Percentiles rank a stretch among this genome's conserved stretches.
These are phyloP conservation scores for Fusarium falciforme DNA, from an alignment of 2,329 filamentous ascomycete genomes.

Conservation along the genomic window DNA sequence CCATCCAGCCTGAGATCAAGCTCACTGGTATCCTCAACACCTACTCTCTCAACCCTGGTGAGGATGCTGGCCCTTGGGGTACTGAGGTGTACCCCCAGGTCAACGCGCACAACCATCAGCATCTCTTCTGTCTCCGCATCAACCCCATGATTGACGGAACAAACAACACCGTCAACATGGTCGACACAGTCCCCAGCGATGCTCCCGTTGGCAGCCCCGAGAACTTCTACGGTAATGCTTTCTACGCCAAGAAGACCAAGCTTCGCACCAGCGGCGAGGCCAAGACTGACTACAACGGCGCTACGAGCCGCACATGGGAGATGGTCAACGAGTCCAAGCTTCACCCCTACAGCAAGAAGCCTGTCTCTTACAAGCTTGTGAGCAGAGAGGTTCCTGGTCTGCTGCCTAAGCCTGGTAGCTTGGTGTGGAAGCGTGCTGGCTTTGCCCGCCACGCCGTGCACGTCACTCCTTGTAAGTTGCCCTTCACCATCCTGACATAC, in stretches of 20 bases:
- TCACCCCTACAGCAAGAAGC: conserved; percentile 89
- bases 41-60: conserved; percentile 81
- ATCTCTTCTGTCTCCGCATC: conserved; percentile 90
- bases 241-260: conserved; percentile 86
- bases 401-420: conserved; percentile 80
- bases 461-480: conserved; percentile 82
- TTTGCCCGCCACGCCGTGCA: conserved; percentile 90
- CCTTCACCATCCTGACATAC: too few species aligned
- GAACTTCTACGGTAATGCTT: conserved; percentile 92
- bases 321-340: conserved; percentile 86
- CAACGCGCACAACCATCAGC: conserved; percentile 96
- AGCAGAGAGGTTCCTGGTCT: conserved; percentile 84
- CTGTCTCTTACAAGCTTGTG: conserved; percentile 88
- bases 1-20: conserved; percentile 90
- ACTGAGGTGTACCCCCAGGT: conserved; percentile 86
- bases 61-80: conserved; percentile 88
- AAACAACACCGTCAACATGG: conserved; percentile 86
- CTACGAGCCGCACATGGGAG: conserved; percentile 87
- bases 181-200: conserved; percentile 77
- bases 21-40: conserved; percentile 95
- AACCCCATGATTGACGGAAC: conserved; percentile 89
- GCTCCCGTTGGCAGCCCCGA: conserved; percentile 82
- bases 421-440: conserved; percentile 91
- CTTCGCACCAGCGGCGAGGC: conserved; percentile 76
- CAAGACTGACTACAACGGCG: conserved; percentile 83